Conservation (phyloP, 2,329 filamentous ascomycete species). For the Sphaerostilbella broomeana region DNA sequence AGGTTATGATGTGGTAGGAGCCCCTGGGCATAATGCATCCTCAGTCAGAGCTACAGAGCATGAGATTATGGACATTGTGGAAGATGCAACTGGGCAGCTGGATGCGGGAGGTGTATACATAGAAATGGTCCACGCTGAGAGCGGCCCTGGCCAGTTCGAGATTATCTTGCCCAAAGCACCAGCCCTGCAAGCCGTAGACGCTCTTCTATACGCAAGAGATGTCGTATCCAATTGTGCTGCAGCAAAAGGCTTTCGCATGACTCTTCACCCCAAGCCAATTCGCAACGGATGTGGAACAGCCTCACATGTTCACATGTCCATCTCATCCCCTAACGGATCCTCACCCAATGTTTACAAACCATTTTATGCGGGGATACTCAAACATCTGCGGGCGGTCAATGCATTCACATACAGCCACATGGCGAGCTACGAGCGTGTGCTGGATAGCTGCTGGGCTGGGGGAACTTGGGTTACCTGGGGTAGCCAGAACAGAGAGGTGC, state of each 20-base stretch:
- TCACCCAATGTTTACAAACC: slow-evolving; percentile 44
- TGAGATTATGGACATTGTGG: slow-evolving; percentile 51
- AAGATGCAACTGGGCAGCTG: slow-evolving; percentile 58
- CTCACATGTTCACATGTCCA: slow-evolving; percentile 63
- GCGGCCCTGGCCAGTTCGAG: slow-evolving; percentile 69
- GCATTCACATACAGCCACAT: slow-evolving; percentile 63
- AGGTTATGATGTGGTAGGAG: slow-evolving; percentile 43
- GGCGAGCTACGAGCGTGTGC: slow-evolving; percentile 61
- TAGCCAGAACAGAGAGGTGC: slow-evolving; percentile 70
- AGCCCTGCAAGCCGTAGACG: slow-evolving; percentile 64
- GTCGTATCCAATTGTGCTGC: slow-evolving; percentile 60
- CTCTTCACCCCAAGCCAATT: slow-evolving; percentile 67
- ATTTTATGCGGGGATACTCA: slow-evolving; percentile 68
- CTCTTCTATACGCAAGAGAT: slow-evolving; percentile 63
- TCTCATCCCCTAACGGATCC: slow-evolving; percentile 41
- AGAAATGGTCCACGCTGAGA: slow-evolving; percentile 70
- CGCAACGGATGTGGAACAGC: slow-evolving; percentile 53
- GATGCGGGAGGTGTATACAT: slow-evolving; percentile 56
- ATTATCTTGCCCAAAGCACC: slow-evolving; percentile 59
- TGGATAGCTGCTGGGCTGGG: slow-evolving; percentile 69
- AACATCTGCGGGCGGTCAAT: slow-evolving; percentile 57
- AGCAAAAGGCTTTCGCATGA: slow-evolving; percentile 57
- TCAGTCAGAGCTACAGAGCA: slow-evolving; percentile 57
- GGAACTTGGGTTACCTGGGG: slow-evolving; percentile 76
- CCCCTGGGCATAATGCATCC: slow-evolving; percentile 45